These are phyloP conservation scores for Neoboletus magnificus DNA, from an alignment of 768 basidiomycete species.

Conservation along the genomic window DNA sequence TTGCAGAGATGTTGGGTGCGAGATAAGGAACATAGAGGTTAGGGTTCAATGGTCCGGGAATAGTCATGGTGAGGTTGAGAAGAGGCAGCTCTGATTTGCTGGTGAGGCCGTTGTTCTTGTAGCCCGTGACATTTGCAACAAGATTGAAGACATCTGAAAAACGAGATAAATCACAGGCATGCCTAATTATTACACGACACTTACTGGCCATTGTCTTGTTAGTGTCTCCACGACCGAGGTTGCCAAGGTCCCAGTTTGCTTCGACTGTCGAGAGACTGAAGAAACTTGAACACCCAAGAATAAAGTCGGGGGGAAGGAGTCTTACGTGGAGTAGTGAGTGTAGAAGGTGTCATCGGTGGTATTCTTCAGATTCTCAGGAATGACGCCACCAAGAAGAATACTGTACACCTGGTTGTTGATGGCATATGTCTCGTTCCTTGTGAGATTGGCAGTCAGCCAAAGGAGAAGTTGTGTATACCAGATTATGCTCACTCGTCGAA, in stretches of 20 bases:
- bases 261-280: conserved; percentile 47
- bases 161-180: not conserved
- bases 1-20: conserved; percentile 35
- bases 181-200: not conserved
- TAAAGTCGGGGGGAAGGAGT: not conserved
- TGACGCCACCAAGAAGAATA: conserved; percentile 41
- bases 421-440: conserved; percentile 25
- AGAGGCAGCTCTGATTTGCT: conserved; percentile 27
- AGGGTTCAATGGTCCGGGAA: conserved; percentile 42
- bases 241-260: conserved; percentile 57
- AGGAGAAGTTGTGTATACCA: not conserved
- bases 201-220: conserved; percentile 35
- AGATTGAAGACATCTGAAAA: conserved; percentile 47
- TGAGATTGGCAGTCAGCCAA: not conserved
- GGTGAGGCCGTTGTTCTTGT: conserved; percentile 39
- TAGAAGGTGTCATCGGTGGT: conserved; percentile 52
- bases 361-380: conserved; percentile 42
- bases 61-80: conserved; percentile 37
- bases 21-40: conserved; percentile 38
- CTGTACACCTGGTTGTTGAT: conserved; percentile 46
- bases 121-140: conserved; percentile 45
- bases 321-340: conserved; percentile 51
- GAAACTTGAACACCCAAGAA: not conserved
- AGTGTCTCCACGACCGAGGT: conserved; percentile 54
- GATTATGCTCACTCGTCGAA: conserved; percentile 52